Evolutionary conservation across 1,284 basidiomycete species (phyloP).

Genomic region (Porodaedalea pini): DNA sequence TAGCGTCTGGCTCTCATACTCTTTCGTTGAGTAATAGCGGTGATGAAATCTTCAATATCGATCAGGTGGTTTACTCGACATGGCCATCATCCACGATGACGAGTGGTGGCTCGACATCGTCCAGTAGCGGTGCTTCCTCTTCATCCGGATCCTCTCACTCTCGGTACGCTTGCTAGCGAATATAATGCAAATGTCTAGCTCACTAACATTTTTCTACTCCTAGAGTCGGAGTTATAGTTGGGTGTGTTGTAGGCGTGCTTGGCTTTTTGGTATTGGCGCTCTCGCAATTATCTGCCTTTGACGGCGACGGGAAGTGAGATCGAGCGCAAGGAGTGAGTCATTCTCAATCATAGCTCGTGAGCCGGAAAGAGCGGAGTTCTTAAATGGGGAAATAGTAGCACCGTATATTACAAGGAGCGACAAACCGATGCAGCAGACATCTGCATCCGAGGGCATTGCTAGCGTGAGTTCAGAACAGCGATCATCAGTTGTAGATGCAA

Average conservation of each 20-base stretch:
- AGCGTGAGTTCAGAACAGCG: background rate
- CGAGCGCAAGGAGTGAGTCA: background rate
- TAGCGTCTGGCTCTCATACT: background rate
- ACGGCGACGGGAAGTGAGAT: background rate
- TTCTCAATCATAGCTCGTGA: background rate
- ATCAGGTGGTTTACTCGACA: background rate
- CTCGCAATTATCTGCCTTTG: background rate
- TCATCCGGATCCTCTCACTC: too few relatives aligned
- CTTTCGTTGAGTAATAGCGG: background rate
- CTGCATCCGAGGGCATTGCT: background rate
- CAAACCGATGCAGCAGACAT: background rate
- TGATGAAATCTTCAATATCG: background rate
- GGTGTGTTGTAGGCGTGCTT: background rate
- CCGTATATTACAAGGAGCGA: background rate
- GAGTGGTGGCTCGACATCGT: too few relatives aligned
- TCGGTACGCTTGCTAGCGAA: too few relatives aligned
- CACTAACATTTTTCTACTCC: too few relatives aligned
- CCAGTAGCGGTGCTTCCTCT: too few relatives aligned
- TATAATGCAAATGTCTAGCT: too few relatives aligned
- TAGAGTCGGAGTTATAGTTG: background rate
- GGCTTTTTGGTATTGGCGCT: background rate
- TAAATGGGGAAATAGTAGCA: background rate
- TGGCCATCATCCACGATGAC: too few relatives aligned
- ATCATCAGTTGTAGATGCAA: background rate
- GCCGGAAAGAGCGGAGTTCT: too few relatives aligned